These are phyloP conservation scores for Phaffia tasmanica DNA, from an alignment of 768 basidiomycete species.

Conservation along the genomic window DNA sequence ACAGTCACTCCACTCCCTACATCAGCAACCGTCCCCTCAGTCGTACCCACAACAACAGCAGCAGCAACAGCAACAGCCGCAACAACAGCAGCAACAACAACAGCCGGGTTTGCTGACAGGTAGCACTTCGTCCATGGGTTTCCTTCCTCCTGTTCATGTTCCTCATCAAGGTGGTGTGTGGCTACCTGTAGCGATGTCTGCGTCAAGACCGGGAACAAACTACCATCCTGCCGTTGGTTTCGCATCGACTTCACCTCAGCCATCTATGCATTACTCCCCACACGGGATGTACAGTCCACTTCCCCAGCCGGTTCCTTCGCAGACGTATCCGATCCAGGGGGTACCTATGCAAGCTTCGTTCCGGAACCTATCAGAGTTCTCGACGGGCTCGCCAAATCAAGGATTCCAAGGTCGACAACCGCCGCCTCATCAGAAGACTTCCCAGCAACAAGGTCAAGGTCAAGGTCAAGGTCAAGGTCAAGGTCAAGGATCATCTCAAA, in stretches of 20 bases:
- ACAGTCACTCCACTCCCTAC: not conserved
- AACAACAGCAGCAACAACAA: not conserved
- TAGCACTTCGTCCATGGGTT: not conserved
- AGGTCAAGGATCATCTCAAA: no score
- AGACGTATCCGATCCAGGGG: not conserved
- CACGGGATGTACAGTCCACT: no score
- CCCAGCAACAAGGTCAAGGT: no score
- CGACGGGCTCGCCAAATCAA: not conserved
- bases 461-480: no score
- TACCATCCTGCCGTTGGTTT: not conserved
- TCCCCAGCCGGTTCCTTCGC: not conserved
- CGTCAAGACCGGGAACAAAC: not conserved
- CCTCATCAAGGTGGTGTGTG: conserved; percentile 10
- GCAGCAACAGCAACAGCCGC: not conserved
- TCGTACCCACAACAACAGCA: conserved; percentile 1
- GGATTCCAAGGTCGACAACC: no score
- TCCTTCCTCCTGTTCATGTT: conserved; percentile 1
- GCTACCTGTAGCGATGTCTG: conserved; percentile 9
- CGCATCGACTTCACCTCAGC: not conserved
- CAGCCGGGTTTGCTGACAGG: not conserved
- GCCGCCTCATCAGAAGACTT: no score
- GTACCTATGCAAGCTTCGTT: not conserved
- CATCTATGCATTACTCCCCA: not conserved
- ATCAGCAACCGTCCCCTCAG: not conserved
- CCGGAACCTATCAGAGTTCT: conserved; percentile 17